Conservation (phyloP, 306 rosid species). For the Acacia confusa region DNA sequence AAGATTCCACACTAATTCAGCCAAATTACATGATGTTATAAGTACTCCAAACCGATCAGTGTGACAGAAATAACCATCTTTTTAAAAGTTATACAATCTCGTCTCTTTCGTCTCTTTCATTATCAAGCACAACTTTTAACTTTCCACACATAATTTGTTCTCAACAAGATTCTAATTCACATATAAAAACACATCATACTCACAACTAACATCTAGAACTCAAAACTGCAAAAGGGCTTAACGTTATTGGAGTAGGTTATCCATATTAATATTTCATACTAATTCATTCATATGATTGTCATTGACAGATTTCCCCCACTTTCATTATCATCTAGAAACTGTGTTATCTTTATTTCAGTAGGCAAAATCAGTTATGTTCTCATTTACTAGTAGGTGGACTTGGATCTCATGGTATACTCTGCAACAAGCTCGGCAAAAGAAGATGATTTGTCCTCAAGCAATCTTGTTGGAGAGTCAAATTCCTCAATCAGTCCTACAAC, state of each 20-base stretch:
- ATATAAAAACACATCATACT: neutral
- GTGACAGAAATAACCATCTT: neutral
- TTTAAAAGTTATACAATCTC: neutral
- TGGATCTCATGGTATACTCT: conserved; percentile 57
- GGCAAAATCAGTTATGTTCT: neutral
- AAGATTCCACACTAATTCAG: neutral
- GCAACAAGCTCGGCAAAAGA: conserved; percentile 68
- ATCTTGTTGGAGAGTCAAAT: conserved; percentile 55
- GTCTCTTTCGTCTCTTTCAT: neutral
- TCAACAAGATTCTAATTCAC: neutral
- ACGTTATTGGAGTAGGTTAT: neutral
- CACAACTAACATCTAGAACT: neutral
- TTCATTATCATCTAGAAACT: neutral
- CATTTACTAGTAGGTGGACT: conserved; percentile 33
- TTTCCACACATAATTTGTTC: neutral
- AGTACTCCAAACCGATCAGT: neutral
- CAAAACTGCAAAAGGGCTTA: neutral
- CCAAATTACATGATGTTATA: neutral
- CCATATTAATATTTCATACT: neutral
- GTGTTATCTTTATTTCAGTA: neutral
- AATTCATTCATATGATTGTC: neutral
- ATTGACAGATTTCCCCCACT: neutral
- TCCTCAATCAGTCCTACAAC: conserved; percentile 67
- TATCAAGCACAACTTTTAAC: neutral
- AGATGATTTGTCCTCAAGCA: conserved; percentile 61